Conservation (phyloP, 1,139 yeast genomes). For the Petasospora fabianii region DNA sequence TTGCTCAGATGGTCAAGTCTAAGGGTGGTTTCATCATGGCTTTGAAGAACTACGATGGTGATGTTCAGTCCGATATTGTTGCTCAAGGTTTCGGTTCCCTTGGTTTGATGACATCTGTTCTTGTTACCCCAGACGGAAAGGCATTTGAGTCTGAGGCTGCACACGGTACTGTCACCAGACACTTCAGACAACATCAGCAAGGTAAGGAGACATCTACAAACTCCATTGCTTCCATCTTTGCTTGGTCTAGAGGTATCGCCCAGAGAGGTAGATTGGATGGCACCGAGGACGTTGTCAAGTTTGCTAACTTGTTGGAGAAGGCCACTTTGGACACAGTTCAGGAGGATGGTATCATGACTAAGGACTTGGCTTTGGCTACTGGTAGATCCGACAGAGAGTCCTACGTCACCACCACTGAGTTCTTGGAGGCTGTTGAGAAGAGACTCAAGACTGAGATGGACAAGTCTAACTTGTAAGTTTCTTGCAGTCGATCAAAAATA, state of each 20-base stretch:
- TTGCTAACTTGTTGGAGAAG: constrained; percentile 62
- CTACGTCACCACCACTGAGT: constrained; percentile 74
- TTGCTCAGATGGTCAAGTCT: constrained; percentile 83
- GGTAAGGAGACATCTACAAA: constrained; percentile 84
- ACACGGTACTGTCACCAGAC: constrained; percentile 86
- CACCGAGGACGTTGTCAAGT: constrained; percentile 66
- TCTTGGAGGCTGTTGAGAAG: constrained; percentile 65
- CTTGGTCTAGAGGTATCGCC: constrained; percentile 81
- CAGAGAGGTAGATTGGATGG: constrained; percentile 76
- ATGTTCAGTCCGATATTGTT: constrained; percentile 79
- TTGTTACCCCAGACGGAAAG: constrained; percentile 84
- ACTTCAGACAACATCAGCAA: constrained; percentile 77
- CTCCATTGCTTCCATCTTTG: constrained; percentile 81
- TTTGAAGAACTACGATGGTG: constrained; percentile 82
- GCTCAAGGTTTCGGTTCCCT: constrained; percentile 86
- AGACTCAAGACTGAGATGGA: constrained; percentile 33
- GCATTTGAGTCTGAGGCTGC: constrained; percentile 84
- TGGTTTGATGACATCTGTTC: constrained; percentile 83
- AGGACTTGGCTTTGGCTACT: constrained; percentile 73
- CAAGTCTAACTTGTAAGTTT: constrained; percentile 1
- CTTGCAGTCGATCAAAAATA: not conserved
- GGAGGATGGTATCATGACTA: constrained; percentile 74
- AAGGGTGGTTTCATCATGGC: constrained; percentile 84
- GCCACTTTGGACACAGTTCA: constrained; percentile 73
- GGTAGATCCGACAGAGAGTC: constrained; percentile 63